Percentiles rank a stretch among this genome's conserved stretches.
Conservation (phyloP, 139 green algal species). For the Micractinium sp. region DNA sequence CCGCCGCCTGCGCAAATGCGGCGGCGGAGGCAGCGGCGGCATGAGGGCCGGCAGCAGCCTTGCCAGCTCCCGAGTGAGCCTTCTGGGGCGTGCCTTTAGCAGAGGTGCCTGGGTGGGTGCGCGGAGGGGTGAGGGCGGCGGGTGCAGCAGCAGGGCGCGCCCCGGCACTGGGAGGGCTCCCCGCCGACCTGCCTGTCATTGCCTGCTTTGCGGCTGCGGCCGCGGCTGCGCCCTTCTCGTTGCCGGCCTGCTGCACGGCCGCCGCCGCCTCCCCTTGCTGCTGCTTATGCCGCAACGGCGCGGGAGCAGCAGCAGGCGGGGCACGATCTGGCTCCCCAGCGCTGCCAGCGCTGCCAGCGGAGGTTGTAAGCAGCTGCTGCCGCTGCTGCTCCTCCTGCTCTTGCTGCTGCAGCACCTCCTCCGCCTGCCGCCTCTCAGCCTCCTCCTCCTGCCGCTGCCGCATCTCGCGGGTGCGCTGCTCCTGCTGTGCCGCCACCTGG, state of each 20-base stretch:
- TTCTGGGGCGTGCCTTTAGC: conserved; percentile 16
- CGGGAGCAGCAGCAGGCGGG: neutral
- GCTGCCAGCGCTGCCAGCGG: neutral
- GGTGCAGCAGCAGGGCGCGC: too few relatives aligned
- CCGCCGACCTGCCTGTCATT: neutral
- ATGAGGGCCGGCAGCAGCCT: neutral
- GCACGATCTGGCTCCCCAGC: neutral
- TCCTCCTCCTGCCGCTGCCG: neutral
- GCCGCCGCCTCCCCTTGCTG: neutral
- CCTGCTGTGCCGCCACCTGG: neutral
- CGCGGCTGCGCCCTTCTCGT: neutral
- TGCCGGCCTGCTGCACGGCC: neutral
- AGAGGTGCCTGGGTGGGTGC: neutral
- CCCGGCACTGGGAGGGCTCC: too few relatives aligned
- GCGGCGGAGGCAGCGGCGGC: neutral
- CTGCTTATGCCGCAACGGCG: neutral
- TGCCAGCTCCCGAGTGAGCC: neutral
- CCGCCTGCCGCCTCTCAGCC: neutral
- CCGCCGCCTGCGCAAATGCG: neutral
- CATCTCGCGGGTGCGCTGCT: neutral
- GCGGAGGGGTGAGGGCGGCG: too few relatives aligned
- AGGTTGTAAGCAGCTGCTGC: neutral
- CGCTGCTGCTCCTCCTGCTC: neutral
- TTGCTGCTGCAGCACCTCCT: neutral
- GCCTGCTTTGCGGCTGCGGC: neutral